phyloP scores from a whole-genome alignment of 1,139 yeast genomes.

The Nakaseomyces kungkrabaensis region DNA sequence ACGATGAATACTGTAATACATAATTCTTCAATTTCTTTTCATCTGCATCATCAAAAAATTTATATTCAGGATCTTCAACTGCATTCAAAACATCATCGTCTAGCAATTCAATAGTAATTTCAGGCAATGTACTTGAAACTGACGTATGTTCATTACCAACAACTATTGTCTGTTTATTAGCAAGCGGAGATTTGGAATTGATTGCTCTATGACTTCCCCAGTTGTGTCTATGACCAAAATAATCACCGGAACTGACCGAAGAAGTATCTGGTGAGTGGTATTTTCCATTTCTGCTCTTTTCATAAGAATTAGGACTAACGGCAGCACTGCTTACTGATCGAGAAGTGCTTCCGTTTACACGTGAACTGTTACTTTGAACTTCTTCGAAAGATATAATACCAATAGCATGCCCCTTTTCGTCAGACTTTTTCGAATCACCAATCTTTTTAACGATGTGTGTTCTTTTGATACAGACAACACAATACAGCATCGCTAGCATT shows the following conservation, averaged over 20 bases:
- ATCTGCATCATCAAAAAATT: constrained; percentile 41
- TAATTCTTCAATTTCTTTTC: constrained; percentile 40
- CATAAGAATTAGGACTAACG: constrained; percentile 5
- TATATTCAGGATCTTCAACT: constrained; percentile 38
- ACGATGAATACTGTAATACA: constrained; percentile 68
- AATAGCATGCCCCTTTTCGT: constrained; percentile 2
- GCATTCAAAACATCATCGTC: constrained; percentile 48
- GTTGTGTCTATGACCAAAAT: constrained; percentile 15
- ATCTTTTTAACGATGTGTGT: background rate
- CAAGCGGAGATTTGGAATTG: constrained; percentile 1
- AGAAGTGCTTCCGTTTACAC: background rate
- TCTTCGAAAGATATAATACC: background rate
- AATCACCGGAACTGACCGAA: constrained; percentile 22
- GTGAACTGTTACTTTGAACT: background rate
- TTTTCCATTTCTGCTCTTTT: background rate
- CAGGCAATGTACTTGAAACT: constrained; percentile 27
- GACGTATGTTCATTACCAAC: background rate
- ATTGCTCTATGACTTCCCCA: constrained; percentile 2
- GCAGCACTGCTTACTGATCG: constrained; percentile 8
- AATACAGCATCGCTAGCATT: constrained; percentile 84
- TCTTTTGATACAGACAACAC: constrained; percentile 36
- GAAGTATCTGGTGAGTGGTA: constrained; percentile 11
- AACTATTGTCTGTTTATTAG: constrained; percentile 6
- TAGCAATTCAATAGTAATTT: constrained; percentile 43
- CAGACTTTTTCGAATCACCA: background rate